Base-by-base conservation (phyloP, 257 asterid genomes). In the Primulina tabacum region DNA sequence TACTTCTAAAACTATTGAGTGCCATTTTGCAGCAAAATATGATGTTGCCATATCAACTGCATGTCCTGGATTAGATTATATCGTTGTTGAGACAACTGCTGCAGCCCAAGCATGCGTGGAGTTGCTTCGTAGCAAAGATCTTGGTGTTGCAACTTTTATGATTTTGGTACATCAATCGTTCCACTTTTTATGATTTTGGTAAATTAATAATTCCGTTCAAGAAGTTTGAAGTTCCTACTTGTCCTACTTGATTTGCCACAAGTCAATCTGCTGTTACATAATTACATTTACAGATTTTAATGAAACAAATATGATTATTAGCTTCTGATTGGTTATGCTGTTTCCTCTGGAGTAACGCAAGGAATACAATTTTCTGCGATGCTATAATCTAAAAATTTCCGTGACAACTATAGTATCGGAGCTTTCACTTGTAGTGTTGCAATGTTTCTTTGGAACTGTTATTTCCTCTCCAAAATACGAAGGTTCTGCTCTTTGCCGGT, bases 131-230 rank as follows among this genome's bases (percentile, higher is more conserved):
- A 79, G 72, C 73, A 82, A 89, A 78, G 78, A 82, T 73, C 92
- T 93, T 70, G 99, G 99, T 75, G 97, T 89, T 77, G 97, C 96
- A 70, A 90, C 99, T 75, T 93, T 87, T 82, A 86, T 93, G 97
- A 93, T 93, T 79, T 84, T 93, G 97, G 97, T 93, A 85, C 20
- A 35, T 71, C 18, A 65, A 12, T 66, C 35, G 32, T 65, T 64
- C 28, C 29, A 43, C 65, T 47, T 35, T 43, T 35, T 26, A 62
- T 63, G 38, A 50, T 73, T 62, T 52, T 40, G 11, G 60, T 24
- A 33, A 4, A 43, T 52, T 28, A 70, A 69, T 52, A 56, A 8
- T 3, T 30, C 64, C 18, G 3, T 6, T 5, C 5, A 4, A 47
- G 56, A 47, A 47, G 56, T 47, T 16, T 47, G 20, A 47, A 47